Base-by-base conservation (phyloP, 2,329 filamentous ascomycete species). In the Fusarium lyarnte region DNA sequence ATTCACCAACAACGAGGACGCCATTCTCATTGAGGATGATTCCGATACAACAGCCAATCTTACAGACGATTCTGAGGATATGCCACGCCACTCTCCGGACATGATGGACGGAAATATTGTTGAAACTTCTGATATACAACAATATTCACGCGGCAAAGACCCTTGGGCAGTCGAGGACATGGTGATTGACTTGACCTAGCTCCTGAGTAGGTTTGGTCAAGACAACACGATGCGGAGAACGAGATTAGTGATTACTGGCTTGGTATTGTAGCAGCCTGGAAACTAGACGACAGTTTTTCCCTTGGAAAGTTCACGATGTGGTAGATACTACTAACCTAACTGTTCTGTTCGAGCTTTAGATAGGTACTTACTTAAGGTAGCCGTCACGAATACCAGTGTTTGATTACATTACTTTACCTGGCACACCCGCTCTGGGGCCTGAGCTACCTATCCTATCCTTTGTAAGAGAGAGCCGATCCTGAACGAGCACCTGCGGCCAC, bases 11-110 rank as follows among this genome's bases (percentile, higher is more conserved):
- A 3, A 54, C 31, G 67, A 75, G 4, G 66, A 79, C 29, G 38
- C 77, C 5, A 42, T 81, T 16, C 65, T 76, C 8, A 49, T 80
- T 10, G 76, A 79, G 10, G 74, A 74, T 11, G 73, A 77, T 14
- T 74, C 73, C 14, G 75, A 78, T 29, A 9, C 39, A 23, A 69
- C 70, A 6, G 36, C 33, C n/a, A 43, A 36, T 31, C 35, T 51
- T 23, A 53, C 31, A 29, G 63, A 66, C 7, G 46, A 58, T 5
- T 70, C 63, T 17, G 60, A 64, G 16, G 31, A 61, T 12, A 49
- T 51, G n/a, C n/a, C 39, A 19, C 39, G 29, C 13, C 41, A 29
- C n/a, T 76, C 75, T 5, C 76, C 76, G 1, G 71, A 73, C 5
- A 78, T 79, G 73, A 76, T 74, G 23, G 78, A 80, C n/a, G 69